These are phyloP conservation scores for Chrysoporthe austroafricana DNA, from an alignment of 2,329 filamentous ascomycete species.

Conservation along the genomic window DNA sequence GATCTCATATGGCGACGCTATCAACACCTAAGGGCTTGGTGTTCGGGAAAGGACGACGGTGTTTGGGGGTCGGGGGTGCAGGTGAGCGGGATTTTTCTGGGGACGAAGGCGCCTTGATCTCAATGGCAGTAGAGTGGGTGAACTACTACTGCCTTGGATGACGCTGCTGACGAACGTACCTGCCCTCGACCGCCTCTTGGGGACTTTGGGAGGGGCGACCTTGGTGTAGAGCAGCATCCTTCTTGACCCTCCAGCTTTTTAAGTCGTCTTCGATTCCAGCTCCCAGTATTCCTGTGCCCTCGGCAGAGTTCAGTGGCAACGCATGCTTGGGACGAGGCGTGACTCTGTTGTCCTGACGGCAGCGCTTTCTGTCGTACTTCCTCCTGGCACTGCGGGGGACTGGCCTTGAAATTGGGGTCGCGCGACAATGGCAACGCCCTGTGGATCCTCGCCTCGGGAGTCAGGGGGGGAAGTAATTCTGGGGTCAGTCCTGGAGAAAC, in stretches of 20 bases:
- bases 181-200: conserved; percentile 63
- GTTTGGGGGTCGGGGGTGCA: background rate
- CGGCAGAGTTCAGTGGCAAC: background rate
- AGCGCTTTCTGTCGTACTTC: too few species aligned
- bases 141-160: background rate
- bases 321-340: conserved; percentile 1
- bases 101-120: conserved; percentile 7
- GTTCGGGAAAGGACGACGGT: too few species aligned
- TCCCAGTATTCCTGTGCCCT: background rate
- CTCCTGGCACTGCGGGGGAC: conserved; percentile 5
- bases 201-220: conserved; percentile 59
- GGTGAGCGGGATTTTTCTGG: background rate
- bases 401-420: conserved; percentile 19
- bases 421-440: conserved; percentile 10
- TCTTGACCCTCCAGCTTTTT: background rate
- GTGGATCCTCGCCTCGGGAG: conserved; percentile 1
- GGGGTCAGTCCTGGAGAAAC: background rate
- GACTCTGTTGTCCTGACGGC: background rate
- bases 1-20: background rate
- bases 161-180: conserved; percentile 46
- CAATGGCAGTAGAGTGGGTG: background rate
- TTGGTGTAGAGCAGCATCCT: conserved; percentile 63
- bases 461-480: background rate
- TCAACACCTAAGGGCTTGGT: too few species aligned
- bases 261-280: background rate